Evolutionary conservation across 2,329 filamentous ascomycete genomes (phyloP), one percentile per base, ranked within the genome.

Genomic region (Diaporthe longicolla): DNA sequence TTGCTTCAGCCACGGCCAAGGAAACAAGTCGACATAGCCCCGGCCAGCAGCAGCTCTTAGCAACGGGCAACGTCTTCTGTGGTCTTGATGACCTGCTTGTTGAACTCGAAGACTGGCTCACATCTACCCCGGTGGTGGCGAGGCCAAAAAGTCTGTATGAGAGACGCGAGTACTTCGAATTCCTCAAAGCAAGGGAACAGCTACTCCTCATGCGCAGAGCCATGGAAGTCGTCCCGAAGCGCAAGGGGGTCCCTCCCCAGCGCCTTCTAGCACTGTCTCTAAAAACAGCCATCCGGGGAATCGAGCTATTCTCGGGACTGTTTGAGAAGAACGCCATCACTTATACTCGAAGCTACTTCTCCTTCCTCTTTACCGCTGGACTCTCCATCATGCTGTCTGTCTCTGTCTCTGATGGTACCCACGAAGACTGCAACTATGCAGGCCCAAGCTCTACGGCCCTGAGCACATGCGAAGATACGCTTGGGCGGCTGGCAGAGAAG

Each of bases 261-360:
- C n/a, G 45, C 13, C 24, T 63, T 0, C 26, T 63, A 21, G 58
- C 37, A n/a, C 17, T 45, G 8, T 63, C n/a, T 26, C 58, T 63
- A 13, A 63, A 29, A 17, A 63, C 58, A 43, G 58, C 58, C 21
- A 15, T 15, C 24, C 37, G 58, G 29, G 58, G 37, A 15, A 45
- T 63, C 13, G 58, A 63, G 58, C 19, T 63, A 1, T 63, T 63
- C 6, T 63, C 58, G 1, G 37, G 37, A 26, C 37, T 63, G 4
- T 63, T 45, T 17, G 24, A 43, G 58, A 24, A 11, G 37, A 63
- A 63, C 24, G n/a, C 58, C 58, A 63, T 63, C 58, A 63, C 58
- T 17, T 63, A 45, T 29, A 63, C 58, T 32, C 58, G 58, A 9
- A 63, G 58, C 19, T 63, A 63, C 15, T 63, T 63, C 24, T 63